phyloP scores from a whole-genome alignment of 352 stramenopile species.

The Pythium rishiriense region DNA sequence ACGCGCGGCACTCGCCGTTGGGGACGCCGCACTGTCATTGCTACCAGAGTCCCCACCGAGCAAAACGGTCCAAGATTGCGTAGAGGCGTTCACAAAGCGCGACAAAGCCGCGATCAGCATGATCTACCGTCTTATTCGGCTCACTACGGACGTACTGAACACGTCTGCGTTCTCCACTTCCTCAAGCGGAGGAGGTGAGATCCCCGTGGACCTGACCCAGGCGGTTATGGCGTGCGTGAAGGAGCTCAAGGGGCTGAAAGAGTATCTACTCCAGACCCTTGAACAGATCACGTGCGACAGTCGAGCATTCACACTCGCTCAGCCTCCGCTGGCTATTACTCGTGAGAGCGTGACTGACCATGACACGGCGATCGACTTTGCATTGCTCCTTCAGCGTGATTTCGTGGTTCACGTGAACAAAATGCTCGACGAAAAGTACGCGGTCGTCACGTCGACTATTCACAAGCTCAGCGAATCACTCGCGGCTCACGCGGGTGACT shows the following conservation, averaged over 20 bases:
- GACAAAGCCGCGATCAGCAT: slow-evolving; percentile 57
- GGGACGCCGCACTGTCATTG: slow-evolving; percentile 7
- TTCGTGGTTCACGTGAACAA: slow-evolving; percentile 47
- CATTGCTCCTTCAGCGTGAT: slow-evolving; percentile 56
- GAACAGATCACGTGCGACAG: slow-evolving; percentile 41
- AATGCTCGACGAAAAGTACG: slow-evolving; percentile 36
- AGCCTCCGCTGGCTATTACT: slow-evolving; percentile 23
- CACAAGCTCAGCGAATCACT: slow-evolving; percentile 34
- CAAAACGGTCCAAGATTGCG: slow-evolving; percentile 27
- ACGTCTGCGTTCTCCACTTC: slow-evolving; percentile 31
- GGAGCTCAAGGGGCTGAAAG: slow-evolving; percentile 71
- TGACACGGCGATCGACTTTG: slow-evolving; percentile 56
- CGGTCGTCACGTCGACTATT: slow-evolving; percentile 29
- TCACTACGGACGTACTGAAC: slow-evolving; percentile 69
- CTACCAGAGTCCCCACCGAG: slow-evolving; percentile 3
- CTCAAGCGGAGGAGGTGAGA: slow-evolving; percentile 25
- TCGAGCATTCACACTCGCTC: slow-evolving; percentile 19
- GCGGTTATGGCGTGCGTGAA: slow-evolving; percentile 63
- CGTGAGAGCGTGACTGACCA: slow-evolving; percentile 31
- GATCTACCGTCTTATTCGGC: slow-evolving; percentile 70
- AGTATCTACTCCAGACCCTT: slow-evolving; percentile 61
- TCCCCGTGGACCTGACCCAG: slow-evolving; percentile 60
- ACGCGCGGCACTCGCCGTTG: slow-evolving; percentile 25
- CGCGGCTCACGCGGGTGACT: slow-evolving; percentile 30
- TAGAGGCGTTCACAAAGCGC: slow-evolving; percentile 57